Evolutionary conservation across 106 monocot genomes (phyloP).

Genomic region (Triglochin maritima): DNA sequence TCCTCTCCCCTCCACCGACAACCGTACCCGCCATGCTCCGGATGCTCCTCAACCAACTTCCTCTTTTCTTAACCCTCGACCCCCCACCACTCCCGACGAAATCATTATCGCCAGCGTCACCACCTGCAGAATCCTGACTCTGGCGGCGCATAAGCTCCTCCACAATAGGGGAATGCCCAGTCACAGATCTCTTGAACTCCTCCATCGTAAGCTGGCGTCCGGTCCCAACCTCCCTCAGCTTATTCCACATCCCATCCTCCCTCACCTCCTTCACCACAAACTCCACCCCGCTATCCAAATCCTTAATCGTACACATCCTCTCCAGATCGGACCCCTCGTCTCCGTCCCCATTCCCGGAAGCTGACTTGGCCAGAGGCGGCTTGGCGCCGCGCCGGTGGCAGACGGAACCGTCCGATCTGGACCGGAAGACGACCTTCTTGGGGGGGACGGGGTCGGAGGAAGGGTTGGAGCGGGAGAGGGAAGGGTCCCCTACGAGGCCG

Average conservation of each 20-base stretch:
- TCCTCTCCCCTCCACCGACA: slow-evolving; percentile 24
- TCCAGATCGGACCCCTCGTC: neutral
- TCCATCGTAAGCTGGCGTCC: slow-evolving; percentile 75
- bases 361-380: slow-evolving; percentile 5
- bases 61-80: slow-evolving; percentile 28
- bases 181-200: slow-evolving; percentile 69
- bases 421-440: slow-evolving; percentile 7
- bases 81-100: slow-evolving; percentile 2
- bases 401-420: slow-evolving; percentile 44
- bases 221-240: slow-evolving; percentile 57
- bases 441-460: neutral
- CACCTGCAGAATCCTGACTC: slow-evolving; percentile 13
- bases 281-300: slow-evolving; percentile 71
- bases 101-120: neutral
- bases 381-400: slow-evolving; percentile 12
- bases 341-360: neutral
- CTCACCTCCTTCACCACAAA: slow-evolving; percentile 71
- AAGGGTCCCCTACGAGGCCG: slow-evolving; percentile 48
- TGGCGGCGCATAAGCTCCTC: slow-evolving; percentile 89
- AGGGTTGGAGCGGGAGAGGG: slow-evolving; percentile 22
- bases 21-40: slow-evolving; percentile 45
- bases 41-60: slow-evolving; percentile 48
- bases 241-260: slow-evolving; percentile 64
- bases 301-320: slow-evolving; percentile 50
- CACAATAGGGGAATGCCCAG: slow-evolving; percentile 75